Percentiles rank a stretch among this genome's conserved stretches.
These are phyloP conservation scores for Heritiera littoralis DNA, from an alignment of 345 rosid genomes.

Conservation along the genomic window DNA sequence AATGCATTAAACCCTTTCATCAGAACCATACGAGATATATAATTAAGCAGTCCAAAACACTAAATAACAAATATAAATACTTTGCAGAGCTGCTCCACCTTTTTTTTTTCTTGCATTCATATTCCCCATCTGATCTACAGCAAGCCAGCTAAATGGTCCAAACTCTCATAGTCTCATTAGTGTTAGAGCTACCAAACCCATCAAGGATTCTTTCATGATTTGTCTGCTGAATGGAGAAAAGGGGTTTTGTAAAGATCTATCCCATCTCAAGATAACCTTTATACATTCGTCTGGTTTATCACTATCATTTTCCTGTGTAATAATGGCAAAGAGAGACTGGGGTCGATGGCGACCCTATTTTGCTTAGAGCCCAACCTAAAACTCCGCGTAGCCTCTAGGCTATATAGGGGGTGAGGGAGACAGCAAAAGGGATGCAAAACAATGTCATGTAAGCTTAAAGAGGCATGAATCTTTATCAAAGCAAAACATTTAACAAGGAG, in stretches of 20 bases:
- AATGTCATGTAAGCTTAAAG: neutral
- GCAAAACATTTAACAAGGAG: constrained; percentile 8
- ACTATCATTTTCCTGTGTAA: neutral
- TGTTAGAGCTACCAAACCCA: neutral
- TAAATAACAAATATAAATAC: neutral
- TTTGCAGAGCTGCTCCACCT: neutral
- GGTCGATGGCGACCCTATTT: neutral
- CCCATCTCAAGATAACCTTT: neutral
- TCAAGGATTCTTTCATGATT: neutral
- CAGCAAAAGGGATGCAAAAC: neutral
- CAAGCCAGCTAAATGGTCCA: neutral
- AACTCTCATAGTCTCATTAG: neutral
- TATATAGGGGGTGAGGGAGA: neutral
- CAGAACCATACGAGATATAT: neutral
- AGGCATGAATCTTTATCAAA: neutral
- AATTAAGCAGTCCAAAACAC: neutral
- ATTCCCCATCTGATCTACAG: neutral
- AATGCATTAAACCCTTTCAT: neutral
- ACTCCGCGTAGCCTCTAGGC: neutral
- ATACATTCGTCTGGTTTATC: neutral
- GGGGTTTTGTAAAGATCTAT: neutral
- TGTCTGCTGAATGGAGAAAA: neutral
- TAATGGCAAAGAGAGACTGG: neutral
- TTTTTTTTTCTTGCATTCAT: neutral
- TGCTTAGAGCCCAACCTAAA: neutral